Evolutionary conservation across 1,284 basidiomycete species (phyloP), one percentile per base, ranked within the genome.

Genomic region (Phaffia rhodozyma): DNA sequence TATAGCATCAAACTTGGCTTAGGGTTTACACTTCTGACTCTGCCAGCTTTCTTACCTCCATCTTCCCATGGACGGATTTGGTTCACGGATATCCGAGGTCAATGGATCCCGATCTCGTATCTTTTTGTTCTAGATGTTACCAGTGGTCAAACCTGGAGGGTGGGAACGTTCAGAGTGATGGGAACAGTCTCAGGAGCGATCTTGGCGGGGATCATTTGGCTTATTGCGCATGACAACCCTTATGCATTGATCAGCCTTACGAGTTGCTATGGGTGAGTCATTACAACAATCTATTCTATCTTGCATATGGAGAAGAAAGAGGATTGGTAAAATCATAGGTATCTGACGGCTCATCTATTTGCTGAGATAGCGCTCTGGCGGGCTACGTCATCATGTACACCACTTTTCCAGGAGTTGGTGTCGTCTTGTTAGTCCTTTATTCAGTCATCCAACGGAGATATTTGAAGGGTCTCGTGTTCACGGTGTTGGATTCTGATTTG

Each of bases 161-260:
- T 79, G 3, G 77, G 77, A 0, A 66, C 77, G 21, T 76, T 73
- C 58, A 73, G 79, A 18, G 70, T 76, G 27, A 62, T 75, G 3
- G 78, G 78, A 18, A 79, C 78, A 3, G 71, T 79, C 49, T 67
- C 73, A 1, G 78, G 78, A 20, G 75, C 75, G 0, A 53, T 79
- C 3, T 66, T 72, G 5, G 78, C 74, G 5, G 75, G 73, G 50
- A 60, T 78, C 21, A 74, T 77, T 61, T 72, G 73, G 11, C 66
- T 76, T 18, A 76, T 77, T 30, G 75, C 74, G 0, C 66, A 68
- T 1, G 66, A 68, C 5, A 79, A 79, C 48, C 69, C 75, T 0
- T 79, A 76, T 63, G 78, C 72, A 0, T 69, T 80, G 1, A 75
- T 75, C 2, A 69, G 74, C 5, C 68, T 79, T 20, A 72, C 75